Conservation (phyloP, 192 early-diverging fungal genomes). For the Coemansia sp. region DNA sequence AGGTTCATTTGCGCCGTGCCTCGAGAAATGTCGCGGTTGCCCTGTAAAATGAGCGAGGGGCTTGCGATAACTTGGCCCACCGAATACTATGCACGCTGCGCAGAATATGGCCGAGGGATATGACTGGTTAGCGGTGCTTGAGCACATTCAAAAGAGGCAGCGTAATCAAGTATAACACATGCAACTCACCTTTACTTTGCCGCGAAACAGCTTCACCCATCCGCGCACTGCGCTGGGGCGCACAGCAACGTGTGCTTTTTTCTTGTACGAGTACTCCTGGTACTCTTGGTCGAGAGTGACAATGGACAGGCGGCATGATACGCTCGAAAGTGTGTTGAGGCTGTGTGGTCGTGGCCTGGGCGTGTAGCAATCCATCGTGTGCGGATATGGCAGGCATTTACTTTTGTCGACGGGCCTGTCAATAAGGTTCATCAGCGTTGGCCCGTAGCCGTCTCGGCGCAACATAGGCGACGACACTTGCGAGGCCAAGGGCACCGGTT, state of each 20-base stretch:
- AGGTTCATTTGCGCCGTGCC: conserved; percentile 48
- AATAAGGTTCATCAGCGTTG: conserved; percentile 14
- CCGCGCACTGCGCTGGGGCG: conserved; percentile 44
- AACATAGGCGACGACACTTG: conserved; percentile 4
- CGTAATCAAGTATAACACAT: background rate
- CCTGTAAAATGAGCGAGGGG: conserved; percentile 40
- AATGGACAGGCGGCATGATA: conserved; percentile 46
- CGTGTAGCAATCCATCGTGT: conserved; percentile 39
- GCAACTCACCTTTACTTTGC: conserved; percentile 48
- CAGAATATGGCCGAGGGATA: background rate
- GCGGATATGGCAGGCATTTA: conserved; percentile 36
- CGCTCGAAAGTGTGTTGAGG: conserved; percentile 16
- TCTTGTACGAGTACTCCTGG: conserved; percentile 48
- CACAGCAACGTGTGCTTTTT: conserved; percentile 26
- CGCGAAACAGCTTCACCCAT: conserved; percentile 40
- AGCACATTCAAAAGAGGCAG: background rate
- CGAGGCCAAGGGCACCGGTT: background rate
- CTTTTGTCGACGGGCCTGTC: conserved; percentile 15
- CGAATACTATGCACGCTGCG: conserved; percentile 33
- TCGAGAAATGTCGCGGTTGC: conserved; percentile 50
- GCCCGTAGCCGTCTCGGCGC: conserved; percentile 35
- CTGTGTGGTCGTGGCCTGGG: conserved; percentile 34
- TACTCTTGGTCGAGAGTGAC: conserved; percentile 40
- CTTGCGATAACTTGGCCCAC: conserved; percentile 52
- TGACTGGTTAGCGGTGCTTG: background rate